Base-by-base conservation (phyloP, 2,329 filamentous ascomycete species). In the Cadophora gregata region DNA sequence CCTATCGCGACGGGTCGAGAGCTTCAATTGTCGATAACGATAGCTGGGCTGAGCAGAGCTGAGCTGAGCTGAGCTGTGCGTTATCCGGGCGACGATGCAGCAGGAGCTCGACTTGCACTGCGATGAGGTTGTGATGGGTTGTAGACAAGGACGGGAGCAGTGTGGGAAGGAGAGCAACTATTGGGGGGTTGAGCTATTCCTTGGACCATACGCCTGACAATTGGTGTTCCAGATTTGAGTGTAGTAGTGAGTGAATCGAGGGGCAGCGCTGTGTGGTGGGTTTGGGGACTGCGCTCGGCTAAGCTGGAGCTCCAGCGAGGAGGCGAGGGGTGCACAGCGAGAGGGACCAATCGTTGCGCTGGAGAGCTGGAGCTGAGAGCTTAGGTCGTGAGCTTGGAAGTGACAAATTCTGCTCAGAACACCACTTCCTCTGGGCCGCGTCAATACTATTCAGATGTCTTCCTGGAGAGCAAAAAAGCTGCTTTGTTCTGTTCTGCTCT, bases 1-100 rank as follows among this genome's bases (percentile, higher is more conserved):
- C 64, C 70, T 69, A 70, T 47, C 42, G 42, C 42, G 42, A 71
- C 63, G 51, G 51, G 42, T 50, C 50, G 63, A n/a, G 59, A 69
- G 59, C 59, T 65, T 70, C 66, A 69, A 69, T 70, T 70, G n/a
- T 47, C 42, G 69, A 67, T 61, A 63, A 58, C 62, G 67, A 67
- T 66, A 51, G 59, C 56, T 59, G 27, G 42, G 58, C 36, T 62
- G 42, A 45, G 66, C 64, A 62, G 27, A 48, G 58, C 36, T 62
- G 42, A 45, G 66, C 64, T 59, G 27, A 48, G 58, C 36, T 59
- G 27, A 48, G 58, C 36, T 62, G 42, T 51, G 66, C 64, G 68
- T 68, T 45, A 36, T 61, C 38, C 5, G 29, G 33, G 29, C 31
- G 48, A 38, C 36, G 42, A 51, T 45, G 36, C 25, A 36, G 53